Conservation (phyloP, 208 protist genomes). For the Naegleria lovaniensis region DNA sequence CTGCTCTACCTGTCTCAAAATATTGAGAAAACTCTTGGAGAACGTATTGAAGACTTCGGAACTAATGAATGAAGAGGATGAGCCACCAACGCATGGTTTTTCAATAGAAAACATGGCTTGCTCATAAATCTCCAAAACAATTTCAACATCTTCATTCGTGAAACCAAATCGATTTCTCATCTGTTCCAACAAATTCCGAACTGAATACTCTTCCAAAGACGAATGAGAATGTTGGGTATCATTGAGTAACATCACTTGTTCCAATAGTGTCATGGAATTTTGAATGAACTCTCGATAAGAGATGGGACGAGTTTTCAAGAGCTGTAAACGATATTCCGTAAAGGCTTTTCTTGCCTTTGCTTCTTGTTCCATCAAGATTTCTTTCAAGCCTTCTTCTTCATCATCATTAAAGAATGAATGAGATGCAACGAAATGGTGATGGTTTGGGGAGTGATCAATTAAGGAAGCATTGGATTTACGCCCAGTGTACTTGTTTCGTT, state of each 20-base stretch:
- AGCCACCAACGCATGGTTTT: no score
- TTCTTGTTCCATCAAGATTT: no score
- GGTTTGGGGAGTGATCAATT: no score
- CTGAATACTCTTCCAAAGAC: not conserved
- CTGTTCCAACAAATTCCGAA: not conserved
- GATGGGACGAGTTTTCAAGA: not conserved
- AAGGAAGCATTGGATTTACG: no score
- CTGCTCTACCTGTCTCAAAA: not conserved
- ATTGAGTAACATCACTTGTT: not conserved
- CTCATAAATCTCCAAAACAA: not conserved
- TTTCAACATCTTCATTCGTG: not conserved
- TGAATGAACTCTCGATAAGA: not conserved
- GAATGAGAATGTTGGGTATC: not conserved
- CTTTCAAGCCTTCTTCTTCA: no score
- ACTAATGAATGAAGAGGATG: not conserved
- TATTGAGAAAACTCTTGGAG: not conserved
- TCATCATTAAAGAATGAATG: no score
- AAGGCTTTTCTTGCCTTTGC: not conserved
- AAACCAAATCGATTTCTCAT: not conserved
- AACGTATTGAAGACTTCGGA: not conserved
- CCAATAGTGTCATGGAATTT: not conserved
- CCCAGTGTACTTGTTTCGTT: no score
- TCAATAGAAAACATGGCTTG: not conserved
- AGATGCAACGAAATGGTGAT: no score
- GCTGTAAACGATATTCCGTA: not conserved